These are phyloP conservation scores for Truncatella angustata DNA, from an alignment of 2,329 filamentous ascomycete species.

Conservation along the genomic window DNA sequence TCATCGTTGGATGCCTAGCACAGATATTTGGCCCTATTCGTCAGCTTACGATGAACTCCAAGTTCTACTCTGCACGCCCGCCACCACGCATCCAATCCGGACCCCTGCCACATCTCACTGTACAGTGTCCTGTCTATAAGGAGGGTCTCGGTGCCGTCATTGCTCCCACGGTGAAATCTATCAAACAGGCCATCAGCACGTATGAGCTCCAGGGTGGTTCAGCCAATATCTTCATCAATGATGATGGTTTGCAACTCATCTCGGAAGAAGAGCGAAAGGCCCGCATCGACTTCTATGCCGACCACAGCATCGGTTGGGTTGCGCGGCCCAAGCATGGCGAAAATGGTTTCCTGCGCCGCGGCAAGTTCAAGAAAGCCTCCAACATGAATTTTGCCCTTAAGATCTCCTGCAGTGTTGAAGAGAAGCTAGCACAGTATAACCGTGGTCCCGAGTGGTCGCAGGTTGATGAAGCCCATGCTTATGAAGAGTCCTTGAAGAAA, in stretches of 20 bases:
- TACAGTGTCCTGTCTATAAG: conserved; percentile 88
- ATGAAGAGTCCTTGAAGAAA: conserved; percentile 45
- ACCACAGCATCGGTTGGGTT: conserved; percentile 69
- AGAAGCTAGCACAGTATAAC: conserved; percentile 46
- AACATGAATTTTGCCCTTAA: conserved; percentile 74
- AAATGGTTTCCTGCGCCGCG: conserved; percentile 54
- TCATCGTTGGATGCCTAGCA: conserved; percentile 72
- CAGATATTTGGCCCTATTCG: conserved; percentile 75
- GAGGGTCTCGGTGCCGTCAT: conserved; percentile 76
- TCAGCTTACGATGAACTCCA: conserved; percentile 73
- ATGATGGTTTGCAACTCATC: conserved; percentile 70
- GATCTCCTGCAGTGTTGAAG: conserved; percentile 61
- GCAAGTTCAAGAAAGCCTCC: conserved; percentile 72
- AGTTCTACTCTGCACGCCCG: conserved; percentile 75
- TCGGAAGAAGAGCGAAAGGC: conserved; percentile 59
- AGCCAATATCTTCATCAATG: conserved; percentile 75
- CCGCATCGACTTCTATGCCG: conserved; percentile 66
- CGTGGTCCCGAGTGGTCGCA: conserved; percentile 41
- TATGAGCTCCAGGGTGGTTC: conserved; percentile 78
- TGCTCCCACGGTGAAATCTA: conserved; percentile 71
- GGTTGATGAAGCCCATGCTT: conserved; percentile 47
- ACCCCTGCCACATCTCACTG: conserved; percentile 70
- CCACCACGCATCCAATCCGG: conserved; percentile 58
- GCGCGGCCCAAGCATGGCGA: conserved; percentile 63
- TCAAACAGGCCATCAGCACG: conserved; percentile 75